These are phyloP conservation scores for Reutealis trisperma DNA, from an alignment of 345 rosid genomes.

Conservation along the genomic window DNA sequence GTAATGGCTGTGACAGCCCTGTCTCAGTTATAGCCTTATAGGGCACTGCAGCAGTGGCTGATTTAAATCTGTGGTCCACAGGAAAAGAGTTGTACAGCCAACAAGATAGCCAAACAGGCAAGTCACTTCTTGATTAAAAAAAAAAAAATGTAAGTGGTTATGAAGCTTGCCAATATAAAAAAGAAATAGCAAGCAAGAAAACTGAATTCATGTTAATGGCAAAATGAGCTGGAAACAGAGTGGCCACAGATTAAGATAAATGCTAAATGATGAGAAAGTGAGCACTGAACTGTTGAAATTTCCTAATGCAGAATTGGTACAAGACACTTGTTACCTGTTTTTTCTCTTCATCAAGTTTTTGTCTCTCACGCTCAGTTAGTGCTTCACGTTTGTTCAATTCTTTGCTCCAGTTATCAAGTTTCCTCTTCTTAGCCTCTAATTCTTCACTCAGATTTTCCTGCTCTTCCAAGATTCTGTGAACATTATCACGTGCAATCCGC, in stretches of 20 bases:
- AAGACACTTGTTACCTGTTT: constrained; percentile 44
- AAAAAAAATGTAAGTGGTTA: background rate
- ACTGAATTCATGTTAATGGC: background rate
- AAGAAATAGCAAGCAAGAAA: background rate
- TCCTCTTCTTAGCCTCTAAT: constrained; percentile 57
- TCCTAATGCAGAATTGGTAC: background rate
- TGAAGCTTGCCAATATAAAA: background rate
- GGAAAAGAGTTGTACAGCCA: no score
- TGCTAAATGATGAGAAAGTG: background rate
- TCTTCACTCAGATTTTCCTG: constrained; percentile 66
- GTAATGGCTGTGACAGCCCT: no score
- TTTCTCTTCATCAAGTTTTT: constrained; percentile 87
- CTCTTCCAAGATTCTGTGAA: constrained; percentile 62
- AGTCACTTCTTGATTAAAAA: no score
- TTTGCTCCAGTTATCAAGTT: constrained; percentile 58
- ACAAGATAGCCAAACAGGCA: no score
- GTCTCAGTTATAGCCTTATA: no score
- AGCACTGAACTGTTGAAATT: background rate
- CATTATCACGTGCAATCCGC: constrained; percentile 55
- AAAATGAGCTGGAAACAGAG: background rate
- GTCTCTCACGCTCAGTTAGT: constrained; percentile 75
- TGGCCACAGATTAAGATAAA: background rate
- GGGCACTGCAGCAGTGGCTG: no score
- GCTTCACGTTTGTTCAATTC: constrained; percentile 77
- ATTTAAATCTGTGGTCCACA: no score